These are phyloP conservation scores for Styphnolobium japonicum DNA, from an alignment of 306 rosid species.

Conservation along the genomic window DNA sequence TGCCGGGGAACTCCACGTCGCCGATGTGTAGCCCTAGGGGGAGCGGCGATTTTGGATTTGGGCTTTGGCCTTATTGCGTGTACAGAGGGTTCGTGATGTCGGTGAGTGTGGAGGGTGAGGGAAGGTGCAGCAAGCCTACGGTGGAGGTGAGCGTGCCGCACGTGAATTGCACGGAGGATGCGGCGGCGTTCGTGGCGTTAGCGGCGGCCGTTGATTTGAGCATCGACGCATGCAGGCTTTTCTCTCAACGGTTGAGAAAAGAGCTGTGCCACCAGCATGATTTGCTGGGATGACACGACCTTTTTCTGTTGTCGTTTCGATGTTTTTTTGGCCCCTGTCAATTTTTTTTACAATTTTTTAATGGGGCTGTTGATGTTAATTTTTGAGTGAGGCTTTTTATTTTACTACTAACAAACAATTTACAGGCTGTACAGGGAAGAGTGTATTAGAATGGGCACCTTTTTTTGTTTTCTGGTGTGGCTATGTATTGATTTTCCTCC, in stretches of 20 bases:
- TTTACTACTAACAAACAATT: conserved; percentile 47
- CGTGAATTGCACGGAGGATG: conserved; percentile 63
- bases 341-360: neutral
- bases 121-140: conserved; percentile 52
- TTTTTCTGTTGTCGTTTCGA: conserved; percentile 22
- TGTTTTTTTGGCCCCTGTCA: conserved; percentile 15
- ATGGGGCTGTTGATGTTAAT: conserved; percentile 28
- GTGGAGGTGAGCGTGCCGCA: conserved; percentile 63
- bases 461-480: conserved; percentile 55
- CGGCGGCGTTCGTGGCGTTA: conserved; percentile 58
- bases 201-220: conserved; percentile 64
- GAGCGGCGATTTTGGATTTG: conserved; percentile 84
- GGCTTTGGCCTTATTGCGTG: conserved; percentile 74
- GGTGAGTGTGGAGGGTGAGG: conserved; percentile 54
- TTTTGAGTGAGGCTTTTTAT: conserved; percentile 34
- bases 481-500: conserved; percentile 48
- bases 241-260: conserved; percentile 59
- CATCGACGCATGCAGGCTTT: conserved; percentile 58
- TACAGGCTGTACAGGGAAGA: conserved; percentile 53
- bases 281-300: conserved; percentile 31
- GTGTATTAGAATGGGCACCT: conserved; percentile 35
- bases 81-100: conserved; percentile 77
- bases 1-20: conserved; percentile 48
- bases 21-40: conserved; percentile 72
- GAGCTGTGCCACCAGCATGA: conserved; percentile 52